A percentile compares a stretch with the other conserved stretches of the same genome.
These are phyloP conservation scores for Syncephalastrum contaminatum DNA, from an alignment of 371 early-diverging fungal genomes.

Conservation along the genomic window DNA sequence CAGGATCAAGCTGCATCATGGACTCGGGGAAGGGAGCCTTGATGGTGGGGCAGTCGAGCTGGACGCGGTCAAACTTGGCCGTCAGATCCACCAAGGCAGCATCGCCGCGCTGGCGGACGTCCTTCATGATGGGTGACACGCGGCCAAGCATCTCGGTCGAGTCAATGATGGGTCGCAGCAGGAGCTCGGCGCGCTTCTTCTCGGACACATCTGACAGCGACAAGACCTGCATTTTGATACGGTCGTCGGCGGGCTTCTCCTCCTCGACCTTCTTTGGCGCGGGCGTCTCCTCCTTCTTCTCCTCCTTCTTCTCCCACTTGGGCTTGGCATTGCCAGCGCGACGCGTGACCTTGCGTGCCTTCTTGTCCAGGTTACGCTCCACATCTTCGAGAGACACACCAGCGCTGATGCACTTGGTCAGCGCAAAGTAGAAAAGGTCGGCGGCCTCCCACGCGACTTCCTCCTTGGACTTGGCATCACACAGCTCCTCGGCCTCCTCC, in stretches of 20 bases:
- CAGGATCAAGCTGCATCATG: conserved; percentile 65
- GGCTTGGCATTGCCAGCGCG: conserved; percentile 95
- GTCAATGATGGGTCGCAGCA: conserved; percentile 90
- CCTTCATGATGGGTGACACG: conserved; percentile 89
- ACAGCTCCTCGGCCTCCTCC: conserved; percentile 95
- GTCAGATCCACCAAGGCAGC: conserved; percentile 83
- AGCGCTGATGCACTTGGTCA: conserved; percentile 80
- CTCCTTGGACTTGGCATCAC: conserved; percentile 70
- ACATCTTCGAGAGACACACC: conserved; percentile 87
- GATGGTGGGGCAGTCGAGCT: conserved; percentile 68
- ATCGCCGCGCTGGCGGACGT: conserved; percentile 85
- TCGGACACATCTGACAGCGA: conserved; percentile 40
- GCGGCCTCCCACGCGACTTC: conserved; percentile 96
- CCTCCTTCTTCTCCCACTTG: conserved; percentile 43
- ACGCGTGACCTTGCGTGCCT: conserved; percentile 84
- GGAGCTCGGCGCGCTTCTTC: conserved; percentile 58
- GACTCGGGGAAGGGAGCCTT: conserved; percentile 81
- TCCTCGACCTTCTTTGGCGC: conserved; percentile 19
- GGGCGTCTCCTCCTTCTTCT: conserved; percentile 16
- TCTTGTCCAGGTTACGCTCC: conserved; percentile 80
- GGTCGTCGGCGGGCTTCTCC: conserved; percentile 23
- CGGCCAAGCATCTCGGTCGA: conserved; percentile 81
- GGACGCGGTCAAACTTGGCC: conserved; percentile 87
- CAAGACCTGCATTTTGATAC: conserved; percentile 68
- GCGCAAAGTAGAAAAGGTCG: conserved; percentile 93